These are phyloP conservation scores for Spathaspora sp. DNA, from an alignment of 805 yeast species.

Conservation along the genomic window DNA sequence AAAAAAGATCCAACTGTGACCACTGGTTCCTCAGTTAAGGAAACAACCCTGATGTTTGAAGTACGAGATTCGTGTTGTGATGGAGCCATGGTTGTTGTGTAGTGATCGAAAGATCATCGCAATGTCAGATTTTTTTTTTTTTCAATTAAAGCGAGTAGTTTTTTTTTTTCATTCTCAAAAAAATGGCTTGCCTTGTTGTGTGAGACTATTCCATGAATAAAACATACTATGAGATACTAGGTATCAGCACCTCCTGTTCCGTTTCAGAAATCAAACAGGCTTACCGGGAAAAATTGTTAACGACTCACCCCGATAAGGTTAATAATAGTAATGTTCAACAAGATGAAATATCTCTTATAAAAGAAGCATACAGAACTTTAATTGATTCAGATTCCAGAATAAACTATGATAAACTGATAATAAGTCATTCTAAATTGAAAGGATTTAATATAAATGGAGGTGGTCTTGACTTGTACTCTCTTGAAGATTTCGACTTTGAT, in stretches of 20 bases:
- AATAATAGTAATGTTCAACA: constrained; percentile 5
- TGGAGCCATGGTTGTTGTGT: constrained; percentile 1
- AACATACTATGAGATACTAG: constrained; percentile 56
- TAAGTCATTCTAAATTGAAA: constrained; percentile 24
- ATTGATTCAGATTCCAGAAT: constrained; percentile 35
- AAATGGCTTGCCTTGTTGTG: neutral
- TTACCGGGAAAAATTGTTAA: constrained; percentile 57
- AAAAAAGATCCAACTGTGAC: constrained; percentile 65
- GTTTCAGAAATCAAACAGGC: constrained; percentile 52
- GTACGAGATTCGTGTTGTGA: constrained; percentile 10
- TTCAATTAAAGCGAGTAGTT: neutral
- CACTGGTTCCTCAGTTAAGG: constrained; percentile 41
- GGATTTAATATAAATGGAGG: constrained; percentile 52
- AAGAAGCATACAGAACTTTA: constrained; percentile 62
- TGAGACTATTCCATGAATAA: constrained; percentile 1
- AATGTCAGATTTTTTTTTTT: neutral
- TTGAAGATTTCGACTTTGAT: constrained; percentile 57
- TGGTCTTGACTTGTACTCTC: constrained; percentile 63
- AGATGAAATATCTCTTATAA: constrained; percentile 34
- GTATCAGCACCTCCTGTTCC: constrained; percentile 37
- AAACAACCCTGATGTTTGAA: constrained; percentile 37
- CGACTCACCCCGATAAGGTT: constrained; percentile 77
- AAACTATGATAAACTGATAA: constrained; percentile 51
- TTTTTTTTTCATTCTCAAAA: neutral
- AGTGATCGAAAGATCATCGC: neutral